Evolutionary conservation across 805 yeast genomes (phyloP), one percentile per base, ranked within the genome.

Genomic region (Pichia deserticola): DNA sequence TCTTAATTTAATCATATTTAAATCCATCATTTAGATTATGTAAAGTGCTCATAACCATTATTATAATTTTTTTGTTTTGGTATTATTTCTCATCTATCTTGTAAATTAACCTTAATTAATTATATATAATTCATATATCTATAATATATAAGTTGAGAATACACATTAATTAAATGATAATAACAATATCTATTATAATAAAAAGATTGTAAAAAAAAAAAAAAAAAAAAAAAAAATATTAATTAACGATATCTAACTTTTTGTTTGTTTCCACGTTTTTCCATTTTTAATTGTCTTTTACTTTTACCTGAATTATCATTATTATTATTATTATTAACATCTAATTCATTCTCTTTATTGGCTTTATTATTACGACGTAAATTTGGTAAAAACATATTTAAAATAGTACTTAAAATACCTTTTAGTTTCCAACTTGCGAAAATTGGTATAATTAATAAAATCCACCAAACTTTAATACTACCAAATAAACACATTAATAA

Each of bases 381-480:
- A 11, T 33, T 37, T 20, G 61, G 49, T 54, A 63, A 37, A 11
- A 59, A 33, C 49, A 60, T 41, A 5, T 57, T 54, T 25, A 55
- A 49, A 29, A 66, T 55, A 42, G 54, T 51, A 40, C 64, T 55
- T 15, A 73, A 66, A 35, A 76, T 54, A 1, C 74, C 68, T 53
- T 67, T 67, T 20, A 77, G 53, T 60, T 77, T 78, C 66, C 71
- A 79, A 6, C 58, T 61, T 3, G 79, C 79, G 62, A 63, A 82
- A 0, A 66, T 73, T 1, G 88, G 88, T 40, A 81, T 70, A 44
- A 68, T 61, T n/a, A 68, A 50, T 55, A 72, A 74, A 36, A 82
- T 50, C 57, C 70, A 71, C 89, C 89, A 86, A 8, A 78, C 79
- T 59, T 74, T 73, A 61, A 77, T 77, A 40, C 76, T 61, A 6